Evolutionary conservation across 2,329 filamentous ascomycete genomes (phyloP).

Genomic region (Aspergillus pseudoglaucus): DNA sequence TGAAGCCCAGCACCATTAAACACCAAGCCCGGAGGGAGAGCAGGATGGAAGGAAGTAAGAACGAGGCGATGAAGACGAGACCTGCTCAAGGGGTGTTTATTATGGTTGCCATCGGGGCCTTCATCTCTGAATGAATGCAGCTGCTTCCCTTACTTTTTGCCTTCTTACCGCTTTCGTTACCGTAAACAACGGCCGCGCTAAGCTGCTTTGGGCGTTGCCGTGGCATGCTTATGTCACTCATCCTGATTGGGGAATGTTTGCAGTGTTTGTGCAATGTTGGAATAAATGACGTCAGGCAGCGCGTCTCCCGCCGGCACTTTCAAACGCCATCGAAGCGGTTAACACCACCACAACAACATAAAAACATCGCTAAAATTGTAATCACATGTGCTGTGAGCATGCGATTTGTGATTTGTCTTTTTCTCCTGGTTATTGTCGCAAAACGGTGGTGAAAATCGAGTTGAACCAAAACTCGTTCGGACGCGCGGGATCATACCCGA

Average conservation of each 20-base stretch:
- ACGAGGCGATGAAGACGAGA: conserved; percentile 1
- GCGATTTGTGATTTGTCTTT: not conserved
- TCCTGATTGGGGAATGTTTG: conserved; percentile 8
- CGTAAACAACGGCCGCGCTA: conserved; percentile 13
- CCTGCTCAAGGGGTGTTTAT: conserved; percentile 4
- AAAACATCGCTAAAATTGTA: not conserved
- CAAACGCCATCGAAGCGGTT: not conserved
- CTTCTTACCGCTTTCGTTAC: conserved; percentile 2
- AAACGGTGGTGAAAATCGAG: not conserved
- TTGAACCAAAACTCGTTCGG: not conserved
- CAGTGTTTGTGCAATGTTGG: conserved; percentile 8
- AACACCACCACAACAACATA: not conserved
- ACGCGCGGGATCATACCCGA: conserved; percentile 18
- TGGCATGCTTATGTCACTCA: conserved; percentile 13
- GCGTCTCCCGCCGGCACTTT: conserved; percentile 18
- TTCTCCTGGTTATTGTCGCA: not conserved
- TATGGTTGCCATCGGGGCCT: not conserved
- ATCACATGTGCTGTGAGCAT: not conserved
- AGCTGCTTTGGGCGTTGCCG: conserved; percentile 7
- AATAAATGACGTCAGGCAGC: conserved; percentile 21
- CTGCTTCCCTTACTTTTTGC: conserved; percentile 15
- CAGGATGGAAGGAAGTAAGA: conserved; percentile 11
- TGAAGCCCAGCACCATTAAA: conserved; percentile 5
- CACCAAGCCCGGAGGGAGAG: conserved; percentile 6
- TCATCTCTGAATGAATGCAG: not conserved